phyloP scores from a whole-genome alignment of 1,284 basidiomycete genomes.

The Ganoderma resinaceum region DNA sequence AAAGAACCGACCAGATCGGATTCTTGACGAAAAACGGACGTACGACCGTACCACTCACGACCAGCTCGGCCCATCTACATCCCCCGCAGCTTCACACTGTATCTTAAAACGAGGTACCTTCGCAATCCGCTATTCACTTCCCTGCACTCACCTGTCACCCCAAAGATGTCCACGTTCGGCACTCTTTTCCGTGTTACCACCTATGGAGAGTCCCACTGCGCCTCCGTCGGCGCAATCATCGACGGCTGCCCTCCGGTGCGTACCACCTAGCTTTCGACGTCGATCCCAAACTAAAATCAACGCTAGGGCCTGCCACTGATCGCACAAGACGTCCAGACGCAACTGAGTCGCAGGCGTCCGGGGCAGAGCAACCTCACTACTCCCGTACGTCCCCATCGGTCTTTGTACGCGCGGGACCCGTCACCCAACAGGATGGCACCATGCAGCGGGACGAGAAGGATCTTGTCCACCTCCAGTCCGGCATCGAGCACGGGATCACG shows the following conservation, averaged over 20 bases:
- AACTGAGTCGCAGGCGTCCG: constrained; percentile 91
- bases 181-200: constrained; percentile 93
- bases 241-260: constrained; percentile 95
- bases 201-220: constrained; percentile 97
- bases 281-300: neutral
- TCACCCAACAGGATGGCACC: neutral
- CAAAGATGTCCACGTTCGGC: constrained; percentile 91
- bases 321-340: constrained; percentile 88
- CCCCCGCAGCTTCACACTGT: neutral
- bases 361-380: constrained; percentile 98
- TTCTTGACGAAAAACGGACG: neutral
- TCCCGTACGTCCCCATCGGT: constrained; percentile 64
- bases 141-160: neutral
- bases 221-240: constrained; percentile 96
- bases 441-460: constrained; percentile 95
- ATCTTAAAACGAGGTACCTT: constrained; percentile 1
- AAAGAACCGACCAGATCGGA: constrained; percentile 6
- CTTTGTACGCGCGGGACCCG: constrained; percentile 2
- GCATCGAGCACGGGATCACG: constrained; percentile 93
- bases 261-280: constrained; percentile 13
- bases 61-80: neutral
- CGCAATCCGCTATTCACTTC: neutral
- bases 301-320: constrained; percentile 83
- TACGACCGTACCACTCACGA: neutral
- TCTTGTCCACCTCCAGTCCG: constrained; percentile 93